phyloP scores from a whole-genome alignment of 805 yeast species.

The Clavispora carvajalis region DNA sequence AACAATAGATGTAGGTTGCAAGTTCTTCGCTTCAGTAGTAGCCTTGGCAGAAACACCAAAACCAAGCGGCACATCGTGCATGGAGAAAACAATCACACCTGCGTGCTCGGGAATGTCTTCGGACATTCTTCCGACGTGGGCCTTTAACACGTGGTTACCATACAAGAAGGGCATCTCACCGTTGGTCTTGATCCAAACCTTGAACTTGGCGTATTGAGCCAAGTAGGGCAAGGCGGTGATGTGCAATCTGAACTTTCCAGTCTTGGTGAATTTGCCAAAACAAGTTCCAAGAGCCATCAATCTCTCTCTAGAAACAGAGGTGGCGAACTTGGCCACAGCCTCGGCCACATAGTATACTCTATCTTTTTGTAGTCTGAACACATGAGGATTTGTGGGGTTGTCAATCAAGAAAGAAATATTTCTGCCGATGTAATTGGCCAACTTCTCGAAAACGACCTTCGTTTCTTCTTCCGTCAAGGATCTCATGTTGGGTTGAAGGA shows the following conservation, averaged over 20 bases:
- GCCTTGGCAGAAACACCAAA: constrained; percentile 94
- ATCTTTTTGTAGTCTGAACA: constrained; percentile 92
- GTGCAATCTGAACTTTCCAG: constrained; percentile 93
- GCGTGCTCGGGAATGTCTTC: constrained; percentile 98
- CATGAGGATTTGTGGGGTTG: constrained; percentile 82
- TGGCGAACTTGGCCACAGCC: constrained; percentile 77
- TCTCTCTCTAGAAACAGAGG: constrained; percentile 82
- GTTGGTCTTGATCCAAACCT: constrained; percentile 92
- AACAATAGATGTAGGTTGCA: constrained; percentile 91
- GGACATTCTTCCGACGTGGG: constrained; percentile 93
- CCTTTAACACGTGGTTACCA: constrained; percentile 94
- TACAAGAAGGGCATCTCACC: constrained; percentile 98
- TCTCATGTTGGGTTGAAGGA: constrained; percentile 53
- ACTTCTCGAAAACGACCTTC: constrained; percentile 88
- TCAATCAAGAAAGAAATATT: constrained; percentile 86
- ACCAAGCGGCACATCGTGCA: constrained; percentile 90
- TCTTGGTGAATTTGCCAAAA: constrained; percentile 94
- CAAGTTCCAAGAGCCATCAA: constrained; percentile 92
- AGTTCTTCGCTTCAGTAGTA: constrained; percentile 77
- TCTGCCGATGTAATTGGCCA: constrained; percentile 95
- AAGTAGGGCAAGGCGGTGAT: constrained; percentile 83
- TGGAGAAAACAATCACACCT: constrained; percentile 85
- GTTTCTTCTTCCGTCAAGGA: constrained; percentile 96
- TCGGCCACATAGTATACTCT: constrained; percentile 91
- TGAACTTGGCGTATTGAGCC: constrained; percentile 85